Evolutionary conservation across 495 filamentous ascomycete genomes (phyloP), one percentile per base, ranked within the genome.

Genomic region (Penicillium psychrofluorescens): DNA sequence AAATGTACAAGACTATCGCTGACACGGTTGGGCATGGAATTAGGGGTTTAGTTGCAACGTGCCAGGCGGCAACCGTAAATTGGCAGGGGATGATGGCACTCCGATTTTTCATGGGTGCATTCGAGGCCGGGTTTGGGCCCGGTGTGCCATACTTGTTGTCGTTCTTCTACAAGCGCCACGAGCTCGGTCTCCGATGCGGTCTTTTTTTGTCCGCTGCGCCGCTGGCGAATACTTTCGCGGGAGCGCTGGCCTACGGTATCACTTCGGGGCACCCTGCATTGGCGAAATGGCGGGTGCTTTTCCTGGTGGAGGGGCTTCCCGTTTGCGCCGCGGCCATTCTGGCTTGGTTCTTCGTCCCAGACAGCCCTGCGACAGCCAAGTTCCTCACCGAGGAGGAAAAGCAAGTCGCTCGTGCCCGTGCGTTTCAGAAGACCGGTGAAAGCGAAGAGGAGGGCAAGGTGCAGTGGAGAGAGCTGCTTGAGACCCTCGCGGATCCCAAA

Each of bases 281-380:
- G 32, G 75, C 84, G 1, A 85, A 78, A 40, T 95, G 89, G 89
- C 75, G 86, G 29, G 61, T 95, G 1, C 62, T 95, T 14, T 92
- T 95, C 62, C 67, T 95, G 6, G 82, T 91, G 6, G 89, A 95
- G 63, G 89, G 89, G 3, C 50, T 88, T 3, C 89, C 89, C 3
- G 83, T 79, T 2, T 67, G 88, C 33, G 35, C 80, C 4, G 72
- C 86, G n/a, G 81, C 84, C 0, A 43, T 80, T 12, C 48, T 84
- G 28, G 78, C 83, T 1, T 95, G 70, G 56, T 82, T 79, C 51
- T 77, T 73, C 42, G 63, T 94, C 40, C 88, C 88, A 0, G 86
- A 92, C 54, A 74, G 74, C 2, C 83, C 89, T 0, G 74, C 76
- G 11, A 74, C 78, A 31, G 86, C 87, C 1, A 65, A 60, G 15